Evolutionary conservation across 345 rosid species (phyloP), one percentile per base, ranked within the genome.

Genomic region (Lepidium africanum): DNA sequence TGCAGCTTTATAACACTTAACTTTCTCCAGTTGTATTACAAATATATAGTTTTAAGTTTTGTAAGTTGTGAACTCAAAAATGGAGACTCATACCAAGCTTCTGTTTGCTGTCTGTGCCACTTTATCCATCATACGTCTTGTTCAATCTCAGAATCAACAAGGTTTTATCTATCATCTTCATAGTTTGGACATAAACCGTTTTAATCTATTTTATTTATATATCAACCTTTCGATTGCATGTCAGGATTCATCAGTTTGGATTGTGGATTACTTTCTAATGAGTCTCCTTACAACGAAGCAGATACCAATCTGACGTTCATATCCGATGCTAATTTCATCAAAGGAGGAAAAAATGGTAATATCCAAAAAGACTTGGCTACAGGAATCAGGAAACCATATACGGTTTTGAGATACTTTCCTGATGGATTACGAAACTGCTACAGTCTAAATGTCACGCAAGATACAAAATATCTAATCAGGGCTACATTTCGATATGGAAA

Each of bases 231-330:
- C 2, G 32, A 2, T 36, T 25, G 32, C 6, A 16, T 45, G 32
- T 1, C 61, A 79, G 85, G 79, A 9, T 79, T 78, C 74, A 64
- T 77, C 32, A 82, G 81, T 65, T 63, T 82, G 46, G 83, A 79
- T 25, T 79, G 85, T 56, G 86, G 84, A 23, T 67, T 62, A 36
- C 50, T 65, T 14, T 43, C 75, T 1, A 23, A 42, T 5, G 68
- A 63, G 10, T 30, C 61, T 2, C 53, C 40, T 27, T 80, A 80
- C 10, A 47, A 21, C 1, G 81, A 80, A 10, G 6, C 4, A 5
- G 0, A 0, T 0, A 71, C 63, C 15, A 73, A 71, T 11, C 56
- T 80, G 9, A 7, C 16, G 1, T 80, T 25, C 45, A 14, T 64
- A 7, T 69, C 80, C 0, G 86, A 82, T 54, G 66, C 48, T 2